phyloP scores from a whole-genome alignment of 208 protist genomes.

The Leishmania guyanensis region DNA sequence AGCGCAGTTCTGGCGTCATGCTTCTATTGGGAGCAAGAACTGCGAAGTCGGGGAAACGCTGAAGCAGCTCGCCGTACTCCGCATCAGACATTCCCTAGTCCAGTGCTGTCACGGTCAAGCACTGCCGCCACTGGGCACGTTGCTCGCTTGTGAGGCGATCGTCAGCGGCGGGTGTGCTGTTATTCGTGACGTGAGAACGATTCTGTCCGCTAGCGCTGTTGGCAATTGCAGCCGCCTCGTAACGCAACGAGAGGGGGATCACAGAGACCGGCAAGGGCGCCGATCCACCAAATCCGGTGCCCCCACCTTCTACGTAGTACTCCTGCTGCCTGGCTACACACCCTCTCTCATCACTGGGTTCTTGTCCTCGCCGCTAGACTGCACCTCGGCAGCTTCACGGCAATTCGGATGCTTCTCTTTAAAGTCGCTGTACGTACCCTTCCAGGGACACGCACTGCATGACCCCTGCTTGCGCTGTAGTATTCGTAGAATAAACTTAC shows the following conservation, averaged over 20 bases:
- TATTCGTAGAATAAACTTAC: conserved; percentile 50
- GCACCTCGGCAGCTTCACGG: conserved; percentile 19
- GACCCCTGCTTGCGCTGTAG: conserved; percentile 38
- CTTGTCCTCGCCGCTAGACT: background rate
- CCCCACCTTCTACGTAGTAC: conserved; percentile 43
- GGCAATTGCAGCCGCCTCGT: background rate
- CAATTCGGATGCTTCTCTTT: conserved; percentile 46
- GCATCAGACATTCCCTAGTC: conserved; percentile 49
- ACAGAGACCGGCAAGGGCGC: background rate
- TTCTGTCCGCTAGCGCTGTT: background rate
- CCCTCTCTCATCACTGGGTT: conserved; percentile 5
- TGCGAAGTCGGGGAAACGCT: conserved; percentile 52
- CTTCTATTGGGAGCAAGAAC: conserved; percentile 11
- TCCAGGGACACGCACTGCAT: conserved; percentile 65
- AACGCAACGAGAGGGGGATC: background rate
- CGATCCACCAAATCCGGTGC: background rate
- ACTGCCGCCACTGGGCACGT: conserved; percentile 29
- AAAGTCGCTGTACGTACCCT: conserved; percentile 56
- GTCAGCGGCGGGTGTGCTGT: background rate
- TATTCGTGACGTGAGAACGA: conserved; percentile 14
- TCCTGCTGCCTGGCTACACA: conserved; percentile 22
- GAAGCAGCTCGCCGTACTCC: conserved; percentile 43
- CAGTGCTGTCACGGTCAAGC: conserved; percentile 8
- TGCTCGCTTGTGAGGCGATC: conserved; percentile 15
- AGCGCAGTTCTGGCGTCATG: conserved; percentile 33